Percentiles rank a stretch among this genome's conserved stretches.
Evolutionary conservation across 495 filamentous ascomycete species (phyloP).

Genomic region (Lasiosphaeria hispida): DNA sequence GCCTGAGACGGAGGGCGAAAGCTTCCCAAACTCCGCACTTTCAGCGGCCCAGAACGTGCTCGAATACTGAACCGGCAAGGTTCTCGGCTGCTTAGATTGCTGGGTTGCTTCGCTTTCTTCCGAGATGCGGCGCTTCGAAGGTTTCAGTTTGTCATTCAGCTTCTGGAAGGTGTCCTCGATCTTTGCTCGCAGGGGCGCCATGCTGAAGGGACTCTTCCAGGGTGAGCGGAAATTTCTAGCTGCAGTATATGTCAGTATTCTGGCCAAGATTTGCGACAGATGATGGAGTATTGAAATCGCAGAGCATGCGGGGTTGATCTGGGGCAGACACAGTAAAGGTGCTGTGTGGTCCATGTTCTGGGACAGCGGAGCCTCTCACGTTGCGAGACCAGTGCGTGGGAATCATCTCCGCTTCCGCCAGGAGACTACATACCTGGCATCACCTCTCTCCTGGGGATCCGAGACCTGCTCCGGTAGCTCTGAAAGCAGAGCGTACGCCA

Average conservation of each 20-base stretch:
- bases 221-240: background rate
- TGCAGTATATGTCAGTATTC: background rate
- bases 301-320: background rate
- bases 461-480: no score
- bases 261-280: background rate
- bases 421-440: background rate
- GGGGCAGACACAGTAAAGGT: no score
- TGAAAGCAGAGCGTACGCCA: no score
- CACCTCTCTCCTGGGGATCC: background rate
- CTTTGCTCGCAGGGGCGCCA: slow-evolving; percentile 16
- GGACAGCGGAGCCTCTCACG: no score
- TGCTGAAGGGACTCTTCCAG: slow-evolving; percentile 5
- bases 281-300: no score
- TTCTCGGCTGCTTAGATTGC: slow-evolving; percentile 17
- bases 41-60: background rate
- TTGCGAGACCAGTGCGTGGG: no score
- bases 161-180: slow-evolving; percentile 15
- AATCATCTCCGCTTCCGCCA: no score
- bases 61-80: background rate
- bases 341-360: no score
- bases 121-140: slow-evolving; percentile 16
- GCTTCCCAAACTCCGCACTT: no score
- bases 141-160: slow-evolving; percentile 14
- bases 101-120: slow-evolving; percentile 8
- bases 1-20: no score